Percentiles rank a stretch among this genome's conserved stretches.
Conservation (phyloP, 1,139 yeast species). For the Ogataea hybrid region DNA sequence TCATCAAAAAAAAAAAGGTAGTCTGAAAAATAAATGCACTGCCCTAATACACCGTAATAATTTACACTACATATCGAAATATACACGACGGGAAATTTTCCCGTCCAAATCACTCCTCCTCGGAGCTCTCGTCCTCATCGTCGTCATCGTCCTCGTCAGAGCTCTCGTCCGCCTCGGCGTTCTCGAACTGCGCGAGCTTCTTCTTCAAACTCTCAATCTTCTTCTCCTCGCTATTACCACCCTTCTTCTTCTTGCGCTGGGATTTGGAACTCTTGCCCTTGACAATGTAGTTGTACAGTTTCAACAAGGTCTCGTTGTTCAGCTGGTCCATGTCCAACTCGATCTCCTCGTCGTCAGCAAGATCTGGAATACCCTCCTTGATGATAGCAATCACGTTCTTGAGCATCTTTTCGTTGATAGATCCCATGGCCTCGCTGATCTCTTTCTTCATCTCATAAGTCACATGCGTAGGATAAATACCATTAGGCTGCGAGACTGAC, state of each 20-base stretch:
- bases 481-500: slow-evolving; percentile 14
- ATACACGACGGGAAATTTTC: slow-evolving; percentile 14
- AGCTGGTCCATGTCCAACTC: slow-evolving; percentile 95
- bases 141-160: slow-evolving; percentile 32
- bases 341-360: slow-evolving; percentile 78
- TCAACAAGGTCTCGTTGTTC: slow-evolving; percentile 79
- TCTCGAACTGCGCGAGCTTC: slow-evolving; percentile 77
- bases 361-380: slow-evolving; percentile 82
- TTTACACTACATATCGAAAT: slow-evolving; percentile 20
- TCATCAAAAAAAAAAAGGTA: not conserved
- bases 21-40: slow-evolving; percentile 1
- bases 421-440: slow-evolving; percentile 81
- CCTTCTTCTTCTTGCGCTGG: slow-evolving; percentile 36
- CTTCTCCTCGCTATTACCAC: slow-evolving; percentile 60
- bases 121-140: slow-evolving; percentile 52
- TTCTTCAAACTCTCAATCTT: slow-evolving; percentile 83
- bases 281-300: slow-evolving; percentile 77
- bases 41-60: slow-evolving; percentile 12
- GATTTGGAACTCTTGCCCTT: slow-evolving; percentile 42
- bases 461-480: slow-evolving; percentile 44
- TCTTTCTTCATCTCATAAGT: slow-evolving; percentile 97
- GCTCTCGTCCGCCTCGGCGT: slow-evolving; percentile 37
- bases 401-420: slow-evolving; percentile 74
- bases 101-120: slow-evolving; percentile 47
- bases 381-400: slow-evolving; percentile 83